Evolutionary conservation across 1,284 basidiomycete genomes (phyloP), one percentile per base, ranked within the genome.

Genomic region (Sphagnurus paluster): DNA sequence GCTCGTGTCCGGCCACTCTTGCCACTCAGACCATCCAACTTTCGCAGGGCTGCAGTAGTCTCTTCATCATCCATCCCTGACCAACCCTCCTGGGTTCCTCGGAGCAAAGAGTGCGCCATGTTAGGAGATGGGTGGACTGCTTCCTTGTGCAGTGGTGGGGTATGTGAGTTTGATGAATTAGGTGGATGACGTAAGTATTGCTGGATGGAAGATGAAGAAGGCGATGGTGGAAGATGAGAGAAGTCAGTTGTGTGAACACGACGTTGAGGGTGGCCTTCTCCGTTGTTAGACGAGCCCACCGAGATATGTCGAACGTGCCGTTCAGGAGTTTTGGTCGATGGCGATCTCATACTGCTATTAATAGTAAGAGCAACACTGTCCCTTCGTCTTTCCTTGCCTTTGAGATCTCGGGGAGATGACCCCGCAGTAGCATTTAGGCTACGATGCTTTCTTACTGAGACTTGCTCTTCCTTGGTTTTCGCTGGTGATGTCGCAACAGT

Each of bases 11-110:
- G 78, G 14, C 84, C 79, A 30, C 76, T 84, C 56, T 90, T 92
- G 5, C 81, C 83, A 3, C 84, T 82, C 10, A 98, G 67, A 1
- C 96, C 96, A 59, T 99, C 97, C 19, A 99, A 71, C 68, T 97
- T 97, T 44, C 95, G 82, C 39, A 99, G 75, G 3, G 93, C 93
- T 61, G 97, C 93, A 3, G 84, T 88, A 1, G 96, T 95, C 13
- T 87, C 87, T 52, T 93, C 86, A 58, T 96, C 90, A 60, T 89
- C 87, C 55, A 90, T 71, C 52, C 79, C 86, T 19, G 84, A 85
- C 88, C 89, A 92, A 17, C 89, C 89, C 63, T 92, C 89, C 57
- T 92, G 82, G 5, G 84, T 84, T 20, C 90, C 83, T 58, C 90
- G 77, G 41, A 92, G 72, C 44, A 90, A 69, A 11, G 88, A 87